Evolutionary conservation across 768 basidiomycete genomes (phyloP), one percentile per base, ranked within the genome.

Genomic region (Lactarius indigo): DNA sequence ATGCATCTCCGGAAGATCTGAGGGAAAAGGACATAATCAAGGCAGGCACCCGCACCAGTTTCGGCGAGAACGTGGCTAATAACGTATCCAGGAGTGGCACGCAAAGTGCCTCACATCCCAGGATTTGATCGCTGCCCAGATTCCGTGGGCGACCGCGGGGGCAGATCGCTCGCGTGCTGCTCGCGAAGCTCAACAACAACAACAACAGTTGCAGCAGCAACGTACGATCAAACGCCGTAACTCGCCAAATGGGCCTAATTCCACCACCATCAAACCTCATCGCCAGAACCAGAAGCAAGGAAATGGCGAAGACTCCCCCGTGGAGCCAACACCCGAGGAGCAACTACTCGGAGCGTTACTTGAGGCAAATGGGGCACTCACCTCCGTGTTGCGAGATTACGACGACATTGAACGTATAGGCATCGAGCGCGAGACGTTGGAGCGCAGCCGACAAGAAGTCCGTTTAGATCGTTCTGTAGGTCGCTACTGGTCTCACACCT

Each of bases 81-180:
- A 3, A 62, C 17, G 39, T 44, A 42, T n/a, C 23, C 73, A 96
- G 93, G 94, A 96, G 77, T 95, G 94, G 72, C 85, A 91, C 71
- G 72, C 76, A 18, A 91, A 92, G 73, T 94, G 93, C 74, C 83
- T 85, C 35, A 81, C 84, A 3, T 94, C 92, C 2, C 92, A 94
- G 75, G 94, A 94, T 67, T 83, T 95, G 13, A 86, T 96, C 31
- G 88, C 81, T 69, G 87, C 89, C 13, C 94, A 96, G 76, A 94
- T 97, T 71, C 87, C 90, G 8, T 96, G 95, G 94, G 95, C 95
- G 4, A 84, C 87, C 26, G 87, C 92, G 1, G 85, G 88, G 17
- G 94, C 94, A 1, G 89, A 90, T 70, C 85, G 85, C 56, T 89
- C 90, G 9, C 82, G 90, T 39, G 71, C 73, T 23, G 57, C 39